Evolutionary conservation across 2,329 filamentous ascomycete species (phyloP).

Genomic region (Hypoxylon sp.): DNA sequence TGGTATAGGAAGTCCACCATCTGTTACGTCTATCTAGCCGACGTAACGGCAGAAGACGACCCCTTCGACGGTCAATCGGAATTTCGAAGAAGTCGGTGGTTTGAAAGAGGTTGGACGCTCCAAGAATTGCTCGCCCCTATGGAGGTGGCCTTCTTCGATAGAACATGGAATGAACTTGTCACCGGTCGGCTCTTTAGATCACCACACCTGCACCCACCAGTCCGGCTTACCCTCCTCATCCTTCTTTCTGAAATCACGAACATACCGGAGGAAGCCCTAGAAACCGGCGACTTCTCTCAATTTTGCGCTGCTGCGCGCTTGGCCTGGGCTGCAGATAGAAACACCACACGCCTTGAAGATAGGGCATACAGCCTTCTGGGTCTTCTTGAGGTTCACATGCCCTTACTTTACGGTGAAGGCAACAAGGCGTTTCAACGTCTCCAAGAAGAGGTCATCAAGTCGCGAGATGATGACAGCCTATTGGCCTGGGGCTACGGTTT

Average conservation of each 20-base stretch:
- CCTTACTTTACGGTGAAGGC: slow-evolving; percentile 37
- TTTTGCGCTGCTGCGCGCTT: slow-evolving; percentile 30
- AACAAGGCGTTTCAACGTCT: slow-evolving; percentile 22
- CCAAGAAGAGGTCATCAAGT: slow-evolving; percentile 31
- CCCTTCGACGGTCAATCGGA: slow-evolving; percentile 8
- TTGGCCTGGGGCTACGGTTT: slow-evolving; percentile 29
- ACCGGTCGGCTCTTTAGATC: slow-evolving; percentile 14
- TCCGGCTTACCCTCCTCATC: slow-evolving; percentile 13
- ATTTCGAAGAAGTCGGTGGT: slow-evolving; percentile 29
- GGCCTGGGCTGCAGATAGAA: slow-evolving; percentile 32
- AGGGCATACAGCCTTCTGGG: slow-evolving; percentile 36
- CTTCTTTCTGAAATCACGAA: slow-evolving; percentile 29
- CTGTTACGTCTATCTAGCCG: slow-evolving; percentile 34
- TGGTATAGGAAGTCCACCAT: slow-evolving; percentile 28
- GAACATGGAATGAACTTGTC: slow-evolving; percentile 11
- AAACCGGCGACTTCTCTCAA: slow-evolving; percentile 20
- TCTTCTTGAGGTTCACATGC: slow-evolving; percentile 39
- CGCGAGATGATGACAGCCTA: slow-evolving; percentile 27
- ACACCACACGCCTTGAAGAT: slow-evolving; percentile 34
- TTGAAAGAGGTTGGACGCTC: slow-evolving; percentile 25
- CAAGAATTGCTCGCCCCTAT: slow-evolving; percentile 21
- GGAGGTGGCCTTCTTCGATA: slow-evolving; percentile 18
- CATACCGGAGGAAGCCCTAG: slow-evolving; percentile 20
- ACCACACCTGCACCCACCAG: neutral
- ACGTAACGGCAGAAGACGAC: slow-evolving; percentile 19